Percentiles rank a stretch among this genome's conserved stretches.
Evolutionary conservation across 1,284 basidiomycete genomes (phyloP).

Genomic region (Ceratobasidium sp.): DNA sequence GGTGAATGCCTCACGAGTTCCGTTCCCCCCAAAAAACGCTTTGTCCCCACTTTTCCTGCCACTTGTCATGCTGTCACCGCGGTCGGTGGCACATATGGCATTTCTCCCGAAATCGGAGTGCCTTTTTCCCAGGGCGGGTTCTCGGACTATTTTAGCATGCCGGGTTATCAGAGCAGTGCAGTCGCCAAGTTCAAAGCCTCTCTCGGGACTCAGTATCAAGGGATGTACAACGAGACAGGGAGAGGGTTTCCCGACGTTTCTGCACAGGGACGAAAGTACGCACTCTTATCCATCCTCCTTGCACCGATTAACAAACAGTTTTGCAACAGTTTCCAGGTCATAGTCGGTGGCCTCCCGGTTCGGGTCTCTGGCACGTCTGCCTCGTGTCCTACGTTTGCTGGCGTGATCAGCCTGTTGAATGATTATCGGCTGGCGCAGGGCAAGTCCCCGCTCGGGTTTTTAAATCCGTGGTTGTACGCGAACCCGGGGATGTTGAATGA

Average conservation of each 20-base stretch:
- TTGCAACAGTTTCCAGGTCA: slow-evolving; percentile 50
- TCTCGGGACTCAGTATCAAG: slow-evolving; percentile 56
- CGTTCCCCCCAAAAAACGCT: neutral
- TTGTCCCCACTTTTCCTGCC: slow-evolving; percentile 1
- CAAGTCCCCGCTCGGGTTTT: slow-evolving; percentile 55
- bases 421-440: slow-evolving; percentile 54
- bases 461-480: slow-evolving; percentile 49
- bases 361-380: slow-evolving; percentile 56
- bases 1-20: slow-evolving; percentile 66
- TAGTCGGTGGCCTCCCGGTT: slow-evolving; percentile 43
- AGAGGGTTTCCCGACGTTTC: slow-evolving; percentile 68
- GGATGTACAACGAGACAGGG: slow-evolving; percentile 49
- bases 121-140: slow-evolving; percentile 72
- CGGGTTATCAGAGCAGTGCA: slow-evolving; percentile 63
- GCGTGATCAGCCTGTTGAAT: slow-evolving; percentile 58
- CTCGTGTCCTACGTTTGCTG: no score
- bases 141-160: slow-evolving; percentile 68
- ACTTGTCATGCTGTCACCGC: slow-evolving; percentile 71
- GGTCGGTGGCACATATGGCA: slow-evolving; percentile 54
- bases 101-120: slow-evolving; percentile 66
- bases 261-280: slow-evolving; percentile 60
- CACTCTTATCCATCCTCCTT: neutral
- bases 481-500: slow-evolving; percentile 65
- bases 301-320: neutral
- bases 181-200: slow-evolving; percentile 52